Base-by-base conservation (phyloP, 2,329 filamentous ascomycete species). In the Cercospora sojina region DNA sequence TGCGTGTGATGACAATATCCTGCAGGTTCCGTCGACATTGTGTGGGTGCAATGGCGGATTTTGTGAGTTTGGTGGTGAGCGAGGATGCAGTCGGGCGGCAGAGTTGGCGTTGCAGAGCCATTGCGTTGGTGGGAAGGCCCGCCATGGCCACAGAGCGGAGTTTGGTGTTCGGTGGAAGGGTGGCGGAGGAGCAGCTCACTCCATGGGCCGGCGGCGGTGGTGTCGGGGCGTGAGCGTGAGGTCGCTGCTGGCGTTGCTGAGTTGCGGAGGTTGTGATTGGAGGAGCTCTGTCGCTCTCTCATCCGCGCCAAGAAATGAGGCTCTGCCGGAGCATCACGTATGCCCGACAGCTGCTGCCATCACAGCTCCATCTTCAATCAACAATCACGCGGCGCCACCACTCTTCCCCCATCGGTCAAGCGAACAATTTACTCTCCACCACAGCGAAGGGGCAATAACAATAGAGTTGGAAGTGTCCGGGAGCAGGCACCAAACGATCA, bases 1-100 rank as follows among this genome's bases (percentile, higher is more conserved):
- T 99, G 76, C 95, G 87, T 69, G 94, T 96, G 77, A 99, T 97
- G 76, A 91, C 85, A 77, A 99, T 87, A 84, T 99, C 95, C 78
- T 92, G 91, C 70, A 88, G 75, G 74, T 79, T 80, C 71, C 71
- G 73, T 68, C 64, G 71, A 62, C 65, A 73, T 65, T 82, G 71
- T 62, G 72, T 67, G 57, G 70, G 70, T 47, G 70, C 68, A 60
- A 68, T 61, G 65, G 69, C 71, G 53, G 70, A 64, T 67, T 74
- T 74, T 31, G 70, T 62, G 65, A 73, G 67, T 59, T 49, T 41
- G 58, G 71, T 64, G 62, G 70, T 70, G 65, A 70, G 70, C 67
- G 75, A 69, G 58, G 73, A 67, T 57, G 72, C 55, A 62, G 72
- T 68, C 59, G 74, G 69, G 60, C 76, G 75, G 74, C 71, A 72